A percentile compares a stretch with the other conserved stretches of the same genome.
These are phyloP conservation scores for Citropsis articulata DNA, from an alignment of 345 rosid species.

Conservation along the genomic window DNA sequence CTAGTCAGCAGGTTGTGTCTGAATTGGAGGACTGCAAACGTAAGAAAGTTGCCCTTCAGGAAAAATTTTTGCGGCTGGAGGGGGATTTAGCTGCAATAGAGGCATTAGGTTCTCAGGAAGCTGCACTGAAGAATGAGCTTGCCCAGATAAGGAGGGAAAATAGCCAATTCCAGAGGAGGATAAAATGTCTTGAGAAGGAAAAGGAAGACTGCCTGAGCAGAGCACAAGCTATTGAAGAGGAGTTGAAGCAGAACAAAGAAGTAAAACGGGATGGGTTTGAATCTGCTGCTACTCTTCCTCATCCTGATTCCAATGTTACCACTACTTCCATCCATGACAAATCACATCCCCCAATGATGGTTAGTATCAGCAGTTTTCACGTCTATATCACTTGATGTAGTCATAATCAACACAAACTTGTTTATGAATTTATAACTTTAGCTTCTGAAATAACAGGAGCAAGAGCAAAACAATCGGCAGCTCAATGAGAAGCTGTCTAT, in stretches of 20 bases:
- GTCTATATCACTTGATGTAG: conserved; percentile 3
- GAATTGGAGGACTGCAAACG: conserved; percentile 46
- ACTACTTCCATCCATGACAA: conserved; percentile 16
- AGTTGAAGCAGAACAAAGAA: conserved; percentile 26
- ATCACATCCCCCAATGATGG: conserved; percentile 26
- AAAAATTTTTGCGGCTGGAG: conserved; percentile 57
- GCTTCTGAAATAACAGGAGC: conserved; percentile 20
- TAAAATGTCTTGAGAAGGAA: conserved; percentile 47
- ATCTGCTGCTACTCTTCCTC: conserved; percentile 14
- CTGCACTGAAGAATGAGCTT: conserved; percentile 54
- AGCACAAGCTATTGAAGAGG: conserved; percentile 32
- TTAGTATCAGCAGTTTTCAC: conserved; percentile 13
- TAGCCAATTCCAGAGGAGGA: conserved; percentile 51
- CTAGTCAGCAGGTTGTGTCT: conserved; percentile 37
- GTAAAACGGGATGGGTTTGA: conserved; percentile 12
- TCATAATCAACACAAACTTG: not conserved
- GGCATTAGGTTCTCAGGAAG: conserved; percentile 51
- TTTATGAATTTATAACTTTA: not conserved
- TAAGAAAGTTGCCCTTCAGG: conserved; percentile 52
- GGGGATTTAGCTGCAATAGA: conserved; percentile 69
- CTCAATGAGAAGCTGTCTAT: conserved; percentile 7
- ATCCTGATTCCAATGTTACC: conserved; percentile 8
- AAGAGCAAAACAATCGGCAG: conserved; percentile 9
- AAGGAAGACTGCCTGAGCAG: conserved; percentile 39
- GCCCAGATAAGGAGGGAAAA: conserved; percentile 52